Conservation (phyloP, 2,329 filamentous ascomycete species). For the Sporothrix schenckii region DNA sequence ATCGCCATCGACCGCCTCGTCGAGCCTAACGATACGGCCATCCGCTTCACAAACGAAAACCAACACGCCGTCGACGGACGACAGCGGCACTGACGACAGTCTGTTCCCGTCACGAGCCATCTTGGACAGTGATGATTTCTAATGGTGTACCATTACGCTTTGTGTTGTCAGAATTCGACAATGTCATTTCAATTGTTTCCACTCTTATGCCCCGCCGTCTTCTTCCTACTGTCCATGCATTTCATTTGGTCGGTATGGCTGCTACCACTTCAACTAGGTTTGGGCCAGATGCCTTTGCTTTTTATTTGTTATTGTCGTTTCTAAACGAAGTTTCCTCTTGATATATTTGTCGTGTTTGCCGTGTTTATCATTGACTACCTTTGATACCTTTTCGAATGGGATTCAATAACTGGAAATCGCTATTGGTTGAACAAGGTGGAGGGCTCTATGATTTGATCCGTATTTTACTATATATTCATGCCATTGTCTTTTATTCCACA, state of each 20-base stretch:
- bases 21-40: slow-evolving; percentile 6
- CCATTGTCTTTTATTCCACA: too few relatives aligned
- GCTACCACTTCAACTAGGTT: background rate
- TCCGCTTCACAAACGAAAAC: background rate
- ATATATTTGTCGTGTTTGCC: too few relatives aligned
- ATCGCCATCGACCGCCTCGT: background rate
- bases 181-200: background rate
- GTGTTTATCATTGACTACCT: too few relatives aligned
- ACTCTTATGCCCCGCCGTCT: background rate
- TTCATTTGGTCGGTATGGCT: background rate
- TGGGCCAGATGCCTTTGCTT: background rate
- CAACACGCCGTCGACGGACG: too few relatives aligned
- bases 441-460: too few relatives aligned
- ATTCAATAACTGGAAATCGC: too few relatives aligned
- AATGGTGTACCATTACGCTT: background rate
- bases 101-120: background rate
- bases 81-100: background rate
- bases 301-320: background rate
- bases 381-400: too few relatives aligned
- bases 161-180: background rate
- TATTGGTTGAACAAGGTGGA: too few relatives aligned
- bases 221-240: background rate
- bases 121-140: background rate
- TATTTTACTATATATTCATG: too few relatives aligned
- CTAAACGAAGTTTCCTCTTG: too few relatives aligned